Evolutionary conservation across 2,329 filamentous ascomycete genomes (phyloP), one percentile per base, ranked within the genome.

Genomic region (Gnomoniopsis sp.): DNA sequence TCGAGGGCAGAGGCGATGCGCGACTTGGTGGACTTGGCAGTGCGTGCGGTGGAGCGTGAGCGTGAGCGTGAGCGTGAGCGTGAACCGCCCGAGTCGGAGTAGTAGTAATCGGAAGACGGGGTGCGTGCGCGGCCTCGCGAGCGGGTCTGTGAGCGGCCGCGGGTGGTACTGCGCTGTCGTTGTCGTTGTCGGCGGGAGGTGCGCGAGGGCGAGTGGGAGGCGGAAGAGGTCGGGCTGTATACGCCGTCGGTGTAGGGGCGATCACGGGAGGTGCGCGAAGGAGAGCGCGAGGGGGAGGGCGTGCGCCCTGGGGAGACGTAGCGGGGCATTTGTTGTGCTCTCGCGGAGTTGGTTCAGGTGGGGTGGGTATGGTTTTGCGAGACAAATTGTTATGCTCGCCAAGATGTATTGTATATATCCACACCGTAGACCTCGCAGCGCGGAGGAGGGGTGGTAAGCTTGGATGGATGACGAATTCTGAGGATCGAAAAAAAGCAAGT

Each of bases 241-340:
- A 61, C 53, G 17, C 59, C 59, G 46, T 59, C 56, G 8, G 57
- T 53, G 49, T 59, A 61, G 44, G 49, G 21, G 36, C 53, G 52
- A 11, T 44, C 30, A 33, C 60, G 57, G 17, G 57, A 54, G 10
- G 63, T 62, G 19, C 59, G 48, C 6, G 63, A 60, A n/a, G 58
- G 60, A n/a, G 63, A 59, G 48, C 50, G 58, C 21, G 65, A 66
- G 33, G 56, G 57, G 23, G 63, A 64, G 10, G 61, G 58, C 14
- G 68, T 63, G 36, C 62, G 63, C 8, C 66, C 66, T 3, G 60
- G 59, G 19, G 67, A 65, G 47, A 54, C 62, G 41, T 65, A 65
- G 36, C 61, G 58, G 57, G 65, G 58, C 66, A 67, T 67, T 7
- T 26, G 50, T 34, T 2, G 21, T 10, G 21, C n/a, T n/a, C n/a